Base-by-base conservation (phyloP, 1,284 basidiomycete genomes). In the Sporisorium graminicola region DNA sequence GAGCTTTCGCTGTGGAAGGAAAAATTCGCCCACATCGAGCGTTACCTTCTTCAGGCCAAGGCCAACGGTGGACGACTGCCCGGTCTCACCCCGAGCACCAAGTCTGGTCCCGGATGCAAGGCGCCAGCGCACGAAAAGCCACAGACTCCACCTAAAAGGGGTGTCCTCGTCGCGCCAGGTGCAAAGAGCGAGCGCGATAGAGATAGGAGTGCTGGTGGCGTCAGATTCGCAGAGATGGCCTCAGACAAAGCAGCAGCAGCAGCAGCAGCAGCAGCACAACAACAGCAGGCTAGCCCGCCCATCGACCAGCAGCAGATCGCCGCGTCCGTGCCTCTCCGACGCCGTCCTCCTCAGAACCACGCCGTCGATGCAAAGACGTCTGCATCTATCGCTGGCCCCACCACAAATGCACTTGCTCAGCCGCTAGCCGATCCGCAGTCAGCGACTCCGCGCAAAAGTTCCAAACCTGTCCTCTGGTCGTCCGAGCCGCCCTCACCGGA, bases 101-200 rank as follows among this genome's bases (percentile, higher is more conserved):
- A 58, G 47, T 59, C 62, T 9, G 74, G 74, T 0, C 74, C 74
- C 0, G 77, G 77, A 35, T 78, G 77, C 50, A 75, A 70, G 33
- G 73, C 77, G 14, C 77, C 77, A 4, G 69, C 77, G 0, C 77
- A 78, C 54, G 77, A 78, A 37, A 58, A 59, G 29, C n/a, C 56
- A 24, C 33, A 29, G 3, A 51, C 52, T 9, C 29, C 35, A 27
- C 63, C 70, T 5, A 73, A 70, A n/a, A 65, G 60, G 49, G 60
- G 70, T 27, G 70, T 67, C 0, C 55, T 73, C 22, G 49, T 66
- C 2, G 43, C 65, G 18, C 58, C 67, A 4, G 58, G 67, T 6
- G 12, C 51, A 2, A 68, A 67, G 53, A 46, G 20, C 49, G 58
- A 33, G 1, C 60, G 57, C 31, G 57, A 58, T 27, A 67, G 51